Base-by-base conservation (phyloP, 495 filamentous ascomycete genomes). In the Rhizodiscina lignyota region DNA sequence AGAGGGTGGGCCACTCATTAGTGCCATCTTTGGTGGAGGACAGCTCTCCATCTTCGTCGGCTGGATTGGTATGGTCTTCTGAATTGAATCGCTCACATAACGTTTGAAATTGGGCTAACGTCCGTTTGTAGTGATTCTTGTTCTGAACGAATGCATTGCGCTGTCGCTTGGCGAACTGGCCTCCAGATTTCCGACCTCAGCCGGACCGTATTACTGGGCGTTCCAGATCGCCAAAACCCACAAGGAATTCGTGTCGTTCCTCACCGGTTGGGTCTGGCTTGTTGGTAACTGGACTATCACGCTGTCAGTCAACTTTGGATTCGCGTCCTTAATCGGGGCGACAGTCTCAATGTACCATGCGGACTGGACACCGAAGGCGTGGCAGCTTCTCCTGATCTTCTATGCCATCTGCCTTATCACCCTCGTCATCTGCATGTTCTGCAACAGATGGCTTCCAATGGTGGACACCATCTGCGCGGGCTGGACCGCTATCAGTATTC, bases 261-360 rank as follows among this genome's bases (percentile, higher is more conserved):
- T 77, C 36, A 76, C 65, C 41, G 74, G 70, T 35, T 79, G 76
- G 75, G 52, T 71, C 16, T 79, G 70, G 48, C 60, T 75, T 5
- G 66, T 79, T 17, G 75, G 74, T 18, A 78, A 79, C 46, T 74
- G 75, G 53, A 79, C 73, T 20, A 77, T 79, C 35, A 80, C 73
- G 0, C 57, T 79, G 27, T 67, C 72, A 4, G 73, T 78, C 21
- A 74, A 79, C 43, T 80, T 80, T 39, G 75, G 72, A 50, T 72
- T 67, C 30, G 61, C 67, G 2, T 47, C 67, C 26, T 70, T 70
- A 38, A 51, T 68, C 20, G 54, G 64, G 30, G 61, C 54, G 16
- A 68, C n/a, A n/a, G 64, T 45, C 52, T 70, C 48, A 68, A 69
- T 28, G 60, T 70, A n/a, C n/a, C n/a, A n/a, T n/a, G n/a, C n/a